Base-by-base conservation (phyloP, 345 rosid species). In the Lepidium didymum region DNA sequence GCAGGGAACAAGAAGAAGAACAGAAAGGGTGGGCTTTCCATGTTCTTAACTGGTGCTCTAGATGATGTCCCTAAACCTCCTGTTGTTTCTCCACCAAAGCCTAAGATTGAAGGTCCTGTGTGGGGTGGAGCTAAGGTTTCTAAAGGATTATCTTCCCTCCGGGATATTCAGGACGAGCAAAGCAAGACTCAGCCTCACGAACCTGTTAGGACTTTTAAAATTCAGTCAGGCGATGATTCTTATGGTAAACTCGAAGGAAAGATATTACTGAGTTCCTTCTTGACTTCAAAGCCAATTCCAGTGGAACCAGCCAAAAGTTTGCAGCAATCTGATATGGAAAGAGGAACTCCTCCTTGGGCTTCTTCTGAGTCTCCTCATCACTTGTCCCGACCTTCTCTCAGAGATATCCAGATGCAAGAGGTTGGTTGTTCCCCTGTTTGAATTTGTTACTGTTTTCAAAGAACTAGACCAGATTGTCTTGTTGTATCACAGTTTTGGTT, bases 11-110 rank as follows among this genome's bases (percentile, higher is more conserved):
- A 87, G 83, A 94, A 86, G 84, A 94, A 89, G 83, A 87, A 83
- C 60, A 84, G 87, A 72, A 91, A 85, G 77, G 99, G 99, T 44
- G 99, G 96, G 29, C 99, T 94, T 64, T 91, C 99, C 6, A 81
- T 94, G 97, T 94, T 94, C 75, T 68, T 94, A 79, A 94, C 91
- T 57, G 97, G 97, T 75, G 96, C 97, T 67, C 99, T 94, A 62
- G 99, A 94, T 54, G 90, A 89, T 35, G 13, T 63, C 46, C 86
- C 96, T 6, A 82, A 79, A 79, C 79, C 70, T 2, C 64, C 51
- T 64, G 58, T 78, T 21, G 80, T 82, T 3, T 82, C 87, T 33
- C 89, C 90, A 4, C 84, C 80, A 54, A 76, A 80, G 57, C 91
- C 97, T 2, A 85, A 73, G 80, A 79, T 58, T 42, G 95, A 86